Conservation (phyloP, 805 yeast genomes). For the Myxozyma udenii region DNA sequence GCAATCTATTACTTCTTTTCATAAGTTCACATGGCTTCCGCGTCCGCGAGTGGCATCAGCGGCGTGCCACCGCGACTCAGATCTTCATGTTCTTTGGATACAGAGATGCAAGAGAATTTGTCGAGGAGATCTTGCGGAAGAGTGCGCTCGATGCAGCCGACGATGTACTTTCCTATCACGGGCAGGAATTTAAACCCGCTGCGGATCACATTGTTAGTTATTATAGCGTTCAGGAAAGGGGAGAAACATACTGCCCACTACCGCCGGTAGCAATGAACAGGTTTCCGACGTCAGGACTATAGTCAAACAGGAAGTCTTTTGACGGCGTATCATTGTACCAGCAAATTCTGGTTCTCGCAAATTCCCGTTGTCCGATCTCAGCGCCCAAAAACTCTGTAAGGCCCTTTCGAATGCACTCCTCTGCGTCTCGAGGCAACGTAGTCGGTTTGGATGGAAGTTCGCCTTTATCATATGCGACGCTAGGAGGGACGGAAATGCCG, state of each 20-base stretch:
- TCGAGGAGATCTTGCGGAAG: slow-evolving; percentile 6
- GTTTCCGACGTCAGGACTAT: slow-evolving; percentile 34
- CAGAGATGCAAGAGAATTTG: slow-evolving; percentile 19
- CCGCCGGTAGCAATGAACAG: slow-evolving; percentile 41
- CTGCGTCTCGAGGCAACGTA: slow-evolving; percentile 20
- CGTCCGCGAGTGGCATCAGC: slow-evolving; percentile 32
- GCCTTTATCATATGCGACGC: slow-evolving; percentile 11
- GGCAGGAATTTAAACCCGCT: slow-evolving; percentile 41
- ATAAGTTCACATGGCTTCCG: background rate
- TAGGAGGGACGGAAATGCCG: slow-evolving; percentile 19
- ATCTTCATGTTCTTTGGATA: slow-evolving; percentile 7
- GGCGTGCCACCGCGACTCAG: slow-evolving; percentile 27
- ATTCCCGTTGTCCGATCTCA: slow-evolving; percentile 14
- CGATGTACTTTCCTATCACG: slow-evolving; percentile 38
- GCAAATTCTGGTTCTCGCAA: slow-evolving; percentile 41
- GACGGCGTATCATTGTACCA: slow-evolving; percentile 43
- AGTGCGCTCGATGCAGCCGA: slow-evolving; percentile 37
- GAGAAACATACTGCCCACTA: slow-evolving; percentile 36
- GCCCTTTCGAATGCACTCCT: slow-evolving; percentile 16
- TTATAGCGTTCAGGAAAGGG: background rate
- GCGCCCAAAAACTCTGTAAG: slow-evolving; percentile 14
- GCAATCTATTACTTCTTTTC: background rate
- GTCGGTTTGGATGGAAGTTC: slow-evolving; percentile 12
- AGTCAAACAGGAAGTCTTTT: slow-evolving; percentile 37
- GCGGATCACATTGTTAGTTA: background rate